Evolutionary conservation across 2,329 filamentous ascomycete genomes (phyloP), one percentile per base, ranked within the genome.

Genomic region (Knufia petricola): DNA sequence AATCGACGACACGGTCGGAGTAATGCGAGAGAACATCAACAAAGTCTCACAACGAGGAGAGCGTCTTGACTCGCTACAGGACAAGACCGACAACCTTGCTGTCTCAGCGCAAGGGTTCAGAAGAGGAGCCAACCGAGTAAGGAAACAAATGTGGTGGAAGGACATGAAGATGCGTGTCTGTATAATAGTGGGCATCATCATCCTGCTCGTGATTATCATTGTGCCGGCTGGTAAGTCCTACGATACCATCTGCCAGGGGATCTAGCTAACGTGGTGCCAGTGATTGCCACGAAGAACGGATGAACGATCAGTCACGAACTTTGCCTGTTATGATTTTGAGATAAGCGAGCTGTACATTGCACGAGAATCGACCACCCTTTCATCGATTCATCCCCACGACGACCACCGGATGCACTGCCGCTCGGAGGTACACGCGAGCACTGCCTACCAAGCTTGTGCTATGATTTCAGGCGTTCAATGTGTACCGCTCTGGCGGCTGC

Each of bases 141-240:
- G 92, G 69, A 90, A 89, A 76, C 83, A 94, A 70, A 96, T 96
- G 90, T 96, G 90, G 90, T 96, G 89, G 90, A 96, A 96, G 79
- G 90, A 96, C 65, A 94, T 95, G 87, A 96, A 96, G 81, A 98
- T 98, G 92, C 83, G 92, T 69, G 92, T 95, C 76, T 96, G 90
- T 72, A 75, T 98, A 55, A 85, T 94, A 64, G 76, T 82, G 51
- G 92, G 89, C 63, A 85, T 98, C 69, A 84, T 96, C 67, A 78
- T 96, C 59, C 76, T 98, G 60, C 78, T 98, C 59, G 73, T 94
- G 60, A 79, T 98, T 68, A 96, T 98, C 66, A 92, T 98, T 64
- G 82, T 96, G 60, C 92, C 92, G 58, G 77, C 84, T 59, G 87
- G 90, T 95, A 80, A 64, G 81, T 69, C 31, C 4, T 20, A 38